phyloP scores from a whole-genome alignment of 495 filamentous ascomycete species.

The Daldinia bambusicola region DNA sequence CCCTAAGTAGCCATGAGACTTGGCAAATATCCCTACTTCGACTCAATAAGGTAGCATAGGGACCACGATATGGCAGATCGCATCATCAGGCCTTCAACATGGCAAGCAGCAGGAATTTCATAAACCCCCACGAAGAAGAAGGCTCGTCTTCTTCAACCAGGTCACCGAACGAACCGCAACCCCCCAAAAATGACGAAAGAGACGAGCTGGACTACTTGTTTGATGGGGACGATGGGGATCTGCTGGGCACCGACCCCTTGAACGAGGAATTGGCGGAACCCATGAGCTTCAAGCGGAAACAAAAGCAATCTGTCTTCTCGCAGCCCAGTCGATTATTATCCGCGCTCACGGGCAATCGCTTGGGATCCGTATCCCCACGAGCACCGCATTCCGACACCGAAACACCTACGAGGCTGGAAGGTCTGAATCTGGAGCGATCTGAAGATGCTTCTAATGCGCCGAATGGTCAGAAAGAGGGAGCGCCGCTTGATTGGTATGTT shows the following conservation, averaged over 20 bases:
- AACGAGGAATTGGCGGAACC: slow-evolving; percentile 63
- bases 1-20: slow-evolving; percentile 13
- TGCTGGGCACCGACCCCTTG: slow-evolving; percentile 62
- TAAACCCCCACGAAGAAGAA: slow-evolving; percentile 43
- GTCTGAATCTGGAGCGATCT: slow-evolving; percentile 14
- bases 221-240: slow-evolving; percentile 50
- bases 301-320: slow-evolving; percentile 65
- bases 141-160: slow-evolving; percentile 48
- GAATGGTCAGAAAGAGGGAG: slow-evolving; percentile 67
- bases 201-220: slow-evolving; percentile 60
- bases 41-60: slow-evolving; percentile 1
- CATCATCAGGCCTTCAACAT: slow-evolving; percentile 39
- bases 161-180: slow-evolving; percentile 41
- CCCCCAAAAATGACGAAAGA: slow-evolving; percentile 49
- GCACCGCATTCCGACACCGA: slow-evolving; percentile 32
- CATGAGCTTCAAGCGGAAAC: slow-evolving; percentile 85
- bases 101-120: slow-evolving; percentile 49
- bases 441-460: slow-evolving; percentile 22
- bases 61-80: slow-evolving; percentile 46
- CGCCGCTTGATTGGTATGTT: slow-evolving; percentile 83
- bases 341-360: slow-evolving; percentile 62
- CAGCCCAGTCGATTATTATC: slow-evolving; percentile 64
- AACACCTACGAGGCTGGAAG: slow-evolving; percentile 39
- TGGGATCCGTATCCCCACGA: slow-evolving; percentile 34
- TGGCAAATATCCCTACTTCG: slow-evolving; percentile 3